phyloP scores from a whole-genome alignment of 768 basidiomycete genomes.

The Fibroporia radiculosa region DNA sequence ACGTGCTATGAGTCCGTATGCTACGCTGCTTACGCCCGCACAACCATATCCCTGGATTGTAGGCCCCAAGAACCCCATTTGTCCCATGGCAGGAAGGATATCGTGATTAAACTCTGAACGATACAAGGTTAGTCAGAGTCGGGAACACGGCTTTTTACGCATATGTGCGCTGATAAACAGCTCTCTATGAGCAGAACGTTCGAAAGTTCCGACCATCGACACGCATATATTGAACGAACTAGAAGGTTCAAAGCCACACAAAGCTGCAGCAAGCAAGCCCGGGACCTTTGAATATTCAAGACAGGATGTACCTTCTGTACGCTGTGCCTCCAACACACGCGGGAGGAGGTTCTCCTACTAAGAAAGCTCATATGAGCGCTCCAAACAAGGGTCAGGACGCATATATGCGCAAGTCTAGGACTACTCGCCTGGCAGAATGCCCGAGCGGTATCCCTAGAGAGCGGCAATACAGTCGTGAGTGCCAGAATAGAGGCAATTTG shows the following conservation, averaged over 20 bases:
- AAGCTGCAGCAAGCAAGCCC: too few relatives aligned
- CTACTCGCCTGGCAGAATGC: conserved; percentile 70
- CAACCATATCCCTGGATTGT: conserved; percentile 94
- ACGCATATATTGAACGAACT: too few relatives aligned
- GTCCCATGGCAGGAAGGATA: conserved; percentile 87
- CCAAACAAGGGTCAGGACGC: not conserved
- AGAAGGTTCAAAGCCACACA: too few relatives aligned
- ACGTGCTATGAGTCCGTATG: conserved; percentile 89
- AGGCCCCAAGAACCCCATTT: conserved; percentile 82
- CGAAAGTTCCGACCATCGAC: too few relatives aligned
- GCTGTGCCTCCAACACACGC: conserved; percentile 83
- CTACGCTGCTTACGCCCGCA: conserved; percentile 84
- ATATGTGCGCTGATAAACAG: not conserved
- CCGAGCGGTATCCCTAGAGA: conserved; percentile 63
- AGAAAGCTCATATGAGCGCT: not conserved
- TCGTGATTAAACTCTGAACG: conserved; percentile 74
- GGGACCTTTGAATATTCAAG: not conserved
- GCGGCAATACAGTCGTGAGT: not conserved
- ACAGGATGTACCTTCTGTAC: conserved; percentile 69
- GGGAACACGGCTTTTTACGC: too few relatives aligned
- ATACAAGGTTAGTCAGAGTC: not conserved
- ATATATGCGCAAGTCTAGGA: too few relatives aligned
- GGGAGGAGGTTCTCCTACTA: conserved; percentile 72
- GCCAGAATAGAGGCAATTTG: not conserved
- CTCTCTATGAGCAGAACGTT: not conserved